Base-by-base conservation (phyloP, 2,329 filamentous ascomycete genomes). In the Scytalidium sp. region DNA sequence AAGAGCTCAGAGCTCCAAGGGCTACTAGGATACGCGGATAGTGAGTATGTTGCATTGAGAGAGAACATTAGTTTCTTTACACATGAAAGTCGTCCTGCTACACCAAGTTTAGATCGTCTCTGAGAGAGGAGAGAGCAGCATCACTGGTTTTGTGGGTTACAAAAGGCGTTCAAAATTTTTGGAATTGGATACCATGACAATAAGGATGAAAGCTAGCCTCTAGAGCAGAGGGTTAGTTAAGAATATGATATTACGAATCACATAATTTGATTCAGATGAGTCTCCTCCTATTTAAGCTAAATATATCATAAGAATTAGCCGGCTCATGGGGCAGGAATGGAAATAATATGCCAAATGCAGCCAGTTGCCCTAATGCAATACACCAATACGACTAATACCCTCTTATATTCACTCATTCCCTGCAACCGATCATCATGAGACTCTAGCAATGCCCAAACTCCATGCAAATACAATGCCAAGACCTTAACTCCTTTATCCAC, bases 21-120 rank as follows among this genome's bases (percentile, higher is more conserved):
- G 9, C 73, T 94, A 41, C 72, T 99, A 25, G 94, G 93, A 3
- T 99, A 97, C 70, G 90, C 90, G 19, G 92, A 97, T 66, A 95
- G 88, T 63, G 91, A 97, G 70, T 97, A 97, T 70, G 87, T 97
- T 39, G 92, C 91, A 9, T 76, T 94, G 62, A 78, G 91, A 55
- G 90, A 96, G 67, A 93, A 96, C 60, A 85, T 97, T 54, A 90
- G 89, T 41, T 84, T 96, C 49, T 65, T 64, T 43, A 56, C 55
- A 23, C 56, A 50, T 45, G 63, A 60, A 43, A 64, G 62, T 59
- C 51, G 64, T 44, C 56, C 60, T 49, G 60, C 54, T 23, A 61
- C 59, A n/a, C 63, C 63, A 15, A 61, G 54, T 55, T 36, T 56
- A n/a, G 60, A 59, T n/a, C 32, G 21, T 15, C 10, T 36, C 4